phyloP scores from a whole-genome alignment of 2,329 filamentous ascomycete species.

The Dactylellina cionopaga region DNA sequence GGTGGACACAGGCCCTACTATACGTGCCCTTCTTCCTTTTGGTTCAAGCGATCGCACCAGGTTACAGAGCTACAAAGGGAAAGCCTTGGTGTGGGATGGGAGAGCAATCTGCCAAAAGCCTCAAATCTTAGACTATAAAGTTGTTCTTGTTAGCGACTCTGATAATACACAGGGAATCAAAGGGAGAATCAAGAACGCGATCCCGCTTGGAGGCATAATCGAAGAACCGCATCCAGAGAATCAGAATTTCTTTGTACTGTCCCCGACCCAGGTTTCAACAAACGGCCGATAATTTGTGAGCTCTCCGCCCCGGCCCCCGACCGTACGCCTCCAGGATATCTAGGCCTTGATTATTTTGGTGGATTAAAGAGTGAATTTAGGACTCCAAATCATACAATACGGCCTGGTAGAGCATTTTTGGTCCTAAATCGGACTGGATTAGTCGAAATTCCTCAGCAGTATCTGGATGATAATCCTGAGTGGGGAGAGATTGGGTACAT shows the following conservation, averaged over 20 bases:
- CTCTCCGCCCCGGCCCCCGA: too few species aligned
- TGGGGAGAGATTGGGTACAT: background rate
- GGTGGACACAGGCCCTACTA: conserved; percentile 1
- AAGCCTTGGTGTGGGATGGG: conserved; percentile 2
- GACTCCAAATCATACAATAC: background rate
- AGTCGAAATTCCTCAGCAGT: background rate
- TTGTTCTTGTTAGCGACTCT: background rate
- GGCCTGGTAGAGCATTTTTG: background rate
- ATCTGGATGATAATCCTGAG: background rate
- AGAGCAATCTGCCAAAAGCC: conserved; percentile 20
- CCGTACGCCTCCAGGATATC: too few species aligned
- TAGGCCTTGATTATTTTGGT: background rate
- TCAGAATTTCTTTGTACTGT: background rate
- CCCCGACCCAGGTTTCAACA: too few species aligned
- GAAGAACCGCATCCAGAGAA: background rate
- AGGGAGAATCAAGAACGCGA: too few species aligned
- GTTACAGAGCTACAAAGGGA: conserved; percentile 1
- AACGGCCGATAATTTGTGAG: background rate
- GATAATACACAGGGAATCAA: background rate
- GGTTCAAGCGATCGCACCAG: background rate
- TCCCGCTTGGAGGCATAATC: background rate
- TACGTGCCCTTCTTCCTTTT: conserved; percentile 10
- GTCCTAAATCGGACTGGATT: background rate
- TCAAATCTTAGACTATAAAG: background rate
- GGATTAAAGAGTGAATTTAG: conserved; percentile 8